These are phyloP conservation scores for Ogataea hybrid DNA, from an alignment of 1,139 yeast genomes.

Conservation along the genomic window DNA sequence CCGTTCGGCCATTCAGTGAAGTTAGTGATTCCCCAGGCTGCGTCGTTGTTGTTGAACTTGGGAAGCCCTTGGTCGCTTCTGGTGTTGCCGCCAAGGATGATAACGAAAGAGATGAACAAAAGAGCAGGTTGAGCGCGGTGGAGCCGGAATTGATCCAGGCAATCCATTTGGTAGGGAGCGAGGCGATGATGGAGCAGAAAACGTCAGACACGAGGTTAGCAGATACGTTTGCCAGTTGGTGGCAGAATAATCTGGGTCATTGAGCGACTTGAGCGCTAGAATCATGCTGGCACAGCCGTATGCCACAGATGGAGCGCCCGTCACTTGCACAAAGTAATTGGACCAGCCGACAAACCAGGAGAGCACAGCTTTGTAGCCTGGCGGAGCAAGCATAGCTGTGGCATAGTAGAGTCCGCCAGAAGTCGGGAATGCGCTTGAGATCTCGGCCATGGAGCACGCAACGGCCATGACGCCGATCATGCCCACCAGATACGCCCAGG, in stretches of 20 bases:
- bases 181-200: constrained; percentile 49
- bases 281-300: constrained; percentile 62
- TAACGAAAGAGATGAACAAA: constrained; percentile 55
- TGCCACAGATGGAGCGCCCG: constrained; percentile 64
- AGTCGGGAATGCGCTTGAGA: constrained; percentile 66
- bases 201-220: constrained; percentile 50
- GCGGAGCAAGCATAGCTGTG: constrained; percentile 50
- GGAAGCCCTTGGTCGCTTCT: constrained; percentile 34
- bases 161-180: constrained; percentile 52
- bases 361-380: constrained; percentile 48
- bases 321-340: constrained; percentile 55
- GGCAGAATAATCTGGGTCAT: constrained; percentile 39
- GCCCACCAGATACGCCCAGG: constrained; percentile 56
- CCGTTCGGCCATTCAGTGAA: constrained; percentile 70
- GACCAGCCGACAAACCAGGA: constrained; percentile 64
- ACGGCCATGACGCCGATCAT: constrained; percentile 49
- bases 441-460: constrained; percentile 58
- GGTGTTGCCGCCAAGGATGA: constrained; percentile 58
- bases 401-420: constrained; percentile 67
- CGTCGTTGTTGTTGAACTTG: constrained; percentile 50
- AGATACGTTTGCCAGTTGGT: constrained; percentile 50
- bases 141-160: constrained; percentile 56
- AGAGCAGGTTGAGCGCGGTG: constrained; percentile 48
- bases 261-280: constrained; percentile 45
- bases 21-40: constrained; percentile 60